phyloP scores from a whole-genome alignment of 768 basidiomycete species.

The Gymnopilus dilepis region DNA sequence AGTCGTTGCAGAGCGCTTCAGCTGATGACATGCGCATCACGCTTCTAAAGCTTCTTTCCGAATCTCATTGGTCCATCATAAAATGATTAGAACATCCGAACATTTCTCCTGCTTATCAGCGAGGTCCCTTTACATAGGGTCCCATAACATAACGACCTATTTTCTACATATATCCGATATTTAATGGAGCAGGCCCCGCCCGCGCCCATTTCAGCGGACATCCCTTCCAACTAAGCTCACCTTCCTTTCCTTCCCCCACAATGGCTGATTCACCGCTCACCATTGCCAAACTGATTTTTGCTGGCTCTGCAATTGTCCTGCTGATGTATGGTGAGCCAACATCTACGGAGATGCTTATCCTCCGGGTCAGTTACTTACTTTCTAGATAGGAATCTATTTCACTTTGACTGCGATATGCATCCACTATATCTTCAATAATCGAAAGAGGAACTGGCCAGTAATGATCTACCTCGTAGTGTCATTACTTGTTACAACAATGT shows the following conservation, averaged over 20 bases:
- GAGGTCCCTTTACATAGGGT: background rate
- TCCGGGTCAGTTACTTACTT: background rate
- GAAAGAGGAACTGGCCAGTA: conserved; percentile 11
- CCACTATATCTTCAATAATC: conserved; percentile 12
- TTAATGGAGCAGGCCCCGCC: background rate
- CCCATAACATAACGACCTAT: background rate
- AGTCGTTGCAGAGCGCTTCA: background rate
- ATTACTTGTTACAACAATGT: conserved; percentile 10
- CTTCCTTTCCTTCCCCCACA: background rate
- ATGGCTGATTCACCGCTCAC: conserved; percentile 11
- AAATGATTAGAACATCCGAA: background rate
- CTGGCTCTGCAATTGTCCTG: conserved; percentile 7
- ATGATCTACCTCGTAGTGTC: conserved; percentile 3
- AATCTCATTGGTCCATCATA: conserved; percentile 1
- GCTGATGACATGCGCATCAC: background rate
- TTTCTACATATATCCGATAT: background rate
- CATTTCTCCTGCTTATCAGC: background rate
- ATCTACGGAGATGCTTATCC: background rate
- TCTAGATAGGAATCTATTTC: conserved; percentile 9
- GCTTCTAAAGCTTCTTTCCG: background rate
- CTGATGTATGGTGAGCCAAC: conserved; percentile 12
- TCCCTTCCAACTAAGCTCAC: background rate
- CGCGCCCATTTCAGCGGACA: background rate
- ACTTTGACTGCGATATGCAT: conserved; percentile 14
- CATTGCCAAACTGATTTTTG: conserved; percentile 6